Conservation (phyloP, 2,329 filamentous ascomycete species). For the Lithohypha guttulata region DNA sequence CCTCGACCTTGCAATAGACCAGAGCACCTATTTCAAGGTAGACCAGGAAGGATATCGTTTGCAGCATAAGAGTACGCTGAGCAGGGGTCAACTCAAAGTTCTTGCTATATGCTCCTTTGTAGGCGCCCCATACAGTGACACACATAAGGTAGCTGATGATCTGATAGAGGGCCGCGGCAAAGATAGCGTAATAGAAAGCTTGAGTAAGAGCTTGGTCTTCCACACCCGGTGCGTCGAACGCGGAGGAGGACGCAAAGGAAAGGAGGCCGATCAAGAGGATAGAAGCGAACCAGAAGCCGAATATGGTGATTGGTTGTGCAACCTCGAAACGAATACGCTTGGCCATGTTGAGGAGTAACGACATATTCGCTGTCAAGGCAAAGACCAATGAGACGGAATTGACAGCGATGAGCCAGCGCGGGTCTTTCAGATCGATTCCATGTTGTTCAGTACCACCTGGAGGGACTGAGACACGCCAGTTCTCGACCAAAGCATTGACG, state of each 20-base stretch:
- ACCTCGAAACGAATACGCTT: constrained; percentile 43
- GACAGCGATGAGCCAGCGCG: constrained; percentile 44
- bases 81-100: constrained; percentile 46
- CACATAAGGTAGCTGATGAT: constrained; percentile 45
- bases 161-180: constrained; percentile 47
- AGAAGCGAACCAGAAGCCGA: constrained; percentile 48
- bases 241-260: constrained; percentile 31
- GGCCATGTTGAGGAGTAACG: constrained; percentile 50
- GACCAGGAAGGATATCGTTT: constrained; percentile 32
- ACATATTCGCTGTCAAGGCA: constrained; percentile 44
- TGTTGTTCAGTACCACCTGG: constrained; percentile 34
- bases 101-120: constrained; percentile 42
- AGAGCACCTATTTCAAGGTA: constrained; percentile 32
- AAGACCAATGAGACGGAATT: constrained; percentile 46
- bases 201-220: constrained; percentile 41
- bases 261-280: constrained; percentile 44
- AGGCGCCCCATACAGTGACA: constrained; percentile 46
- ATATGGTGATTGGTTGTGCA: constrained; percentile 49
- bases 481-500: constrained; percentile 45
- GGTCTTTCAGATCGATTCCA: constrained; percentile 40
- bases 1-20: constrained; percentile 35
- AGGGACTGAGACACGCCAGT: constrained; percentile 45
- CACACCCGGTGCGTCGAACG: constrained; percentile 30
- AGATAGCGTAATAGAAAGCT: constrained; percentile 50
- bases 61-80: constrained; percentile 43